phyloP scores from a whole-genome alignment of 805 yeast genomes.

The Candida multigemmis region DNA sequence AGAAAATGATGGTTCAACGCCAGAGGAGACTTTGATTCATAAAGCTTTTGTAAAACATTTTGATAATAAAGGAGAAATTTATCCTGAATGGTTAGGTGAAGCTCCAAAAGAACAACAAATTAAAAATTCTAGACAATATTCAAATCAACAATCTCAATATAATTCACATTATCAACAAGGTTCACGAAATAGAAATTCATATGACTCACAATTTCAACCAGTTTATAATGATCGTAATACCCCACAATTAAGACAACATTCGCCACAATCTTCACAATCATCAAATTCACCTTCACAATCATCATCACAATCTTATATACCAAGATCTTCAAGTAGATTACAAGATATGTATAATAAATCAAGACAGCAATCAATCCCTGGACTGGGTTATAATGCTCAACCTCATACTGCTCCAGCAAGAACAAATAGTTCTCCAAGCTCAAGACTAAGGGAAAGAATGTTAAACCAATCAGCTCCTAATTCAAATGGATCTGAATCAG shows the following conservation, averaged over 20 bases:
- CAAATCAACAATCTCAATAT: not conserved
- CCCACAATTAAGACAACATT: conserved; percentile 6
- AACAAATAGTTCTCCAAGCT: conserved; percentile 16
- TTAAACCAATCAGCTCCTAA: conserved; percentile 8
- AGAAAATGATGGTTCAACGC: conserved; percentile 30
- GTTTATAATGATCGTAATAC: conserved; percentile 12
- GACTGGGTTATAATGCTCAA: conserved; percentile 16
- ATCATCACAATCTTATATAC: conserved; percentile 7
- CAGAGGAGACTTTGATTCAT: conserved; percentile 32
- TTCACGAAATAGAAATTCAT: not conserved
- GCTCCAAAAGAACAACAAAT: conserved; percentile 1
- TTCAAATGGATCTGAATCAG: no score
- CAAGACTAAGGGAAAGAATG: conserved; percentile 21
- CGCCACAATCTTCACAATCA: conserved; percentile 1
- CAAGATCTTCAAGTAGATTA: conserved; percentile 24
- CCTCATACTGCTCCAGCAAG: conserved; percentile 12
- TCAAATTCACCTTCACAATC: not conserved
- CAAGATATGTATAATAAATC: conserved; percentile 33
- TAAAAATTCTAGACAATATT: conserved; percentile 2
- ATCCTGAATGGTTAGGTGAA: conserved; percentile 37
- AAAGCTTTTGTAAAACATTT: conserved; percentile 33
- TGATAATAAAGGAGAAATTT: conserved; percentile 20
- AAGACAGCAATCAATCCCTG: conserved; percentile 26
- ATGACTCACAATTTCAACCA: conserved; percentile 13
- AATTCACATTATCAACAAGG: not conserved